phyloP scores from a whole-genome alignment of 257 asterid species.

The Solanum habrochaites region DNA sequence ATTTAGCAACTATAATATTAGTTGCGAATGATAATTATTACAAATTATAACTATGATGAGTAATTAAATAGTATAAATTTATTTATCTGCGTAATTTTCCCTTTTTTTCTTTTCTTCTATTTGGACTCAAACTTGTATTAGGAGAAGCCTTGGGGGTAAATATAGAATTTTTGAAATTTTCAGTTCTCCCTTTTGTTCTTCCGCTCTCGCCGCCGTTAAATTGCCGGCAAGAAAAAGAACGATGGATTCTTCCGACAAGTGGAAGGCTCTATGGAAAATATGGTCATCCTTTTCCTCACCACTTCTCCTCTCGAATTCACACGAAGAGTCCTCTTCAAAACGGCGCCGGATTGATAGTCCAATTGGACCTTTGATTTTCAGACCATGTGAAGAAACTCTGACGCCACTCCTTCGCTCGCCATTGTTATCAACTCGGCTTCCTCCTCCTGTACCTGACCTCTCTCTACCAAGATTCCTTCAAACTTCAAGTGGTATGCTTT shows the following conservation, averaged over 20 bases:
- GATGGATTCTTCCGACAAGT: slow-evolving; percentile 49
- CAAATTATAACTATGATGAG: accelerated
- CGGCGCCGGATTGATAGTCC: slow-evolving; percentile 1
- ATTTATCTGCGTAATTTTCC: accelerated
- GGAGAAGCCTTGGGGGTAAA: too few species aligned
- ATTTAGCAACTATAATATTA: too few species aligned
- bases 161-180: too few species aligned
- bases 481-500: neutral
- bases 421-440: slow-evolving; percentile 38
- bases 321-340: neutral
- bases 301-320: slow-evolving; percentile 16
- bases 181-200: too few species aligned
- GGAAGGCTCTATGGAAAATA: slow-evolving; percentile 54
- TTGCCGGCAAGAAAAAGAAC: neutral
- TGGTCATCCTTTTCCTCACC: slow-evolving; percentile 44
- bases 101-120: too few species aligned
- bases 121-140: too few species aligned
- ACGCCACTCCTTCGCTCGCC: slow-evolving; percentile 28
- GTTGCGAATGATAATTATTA: too few species aligned
- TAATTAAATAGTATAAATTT: too few species aligned
- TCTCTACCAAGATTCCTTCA: slow-evolving; percentile 30
- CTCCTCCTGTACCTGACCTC: slow-evolving; percentile 37
- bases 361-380: slow-evolving; percentile 50
- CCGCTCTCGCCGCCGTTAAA: neutral
- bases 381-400: slow-evolving; percentile 17